These are phyloP conservation scores for Phytopythium cucurbitacearum DNA, from an alignment of 352 stramenopile genomes.

Conservation along the genomic window DNA sequence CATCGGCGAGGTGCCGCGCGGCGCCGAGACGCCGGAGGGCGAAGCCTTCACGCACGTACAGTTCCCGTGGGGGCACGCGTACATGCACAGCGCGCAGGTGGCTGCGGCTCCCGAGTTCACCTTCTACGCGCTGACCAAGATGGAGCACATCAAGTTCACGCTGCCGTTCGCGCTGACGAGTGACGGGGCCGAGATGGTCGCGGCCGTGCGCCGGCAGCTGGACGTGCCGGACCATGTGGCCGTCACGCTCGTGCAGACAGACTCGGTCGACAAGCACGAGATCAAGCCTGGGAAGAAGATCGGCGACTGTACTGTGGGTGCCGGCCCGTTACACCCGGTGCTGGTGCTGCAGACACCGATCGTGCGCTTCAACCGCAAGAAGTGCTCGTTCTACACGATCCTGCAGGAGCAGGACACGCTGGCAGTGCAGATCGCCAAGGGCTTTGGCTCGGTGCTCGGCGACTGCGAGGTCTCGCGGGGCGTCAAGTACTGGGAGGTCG, in stretches of 20 bases:
- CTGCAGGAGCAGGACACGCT: conserved; percentile 48
- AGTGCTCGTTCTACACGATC: conserved; percentile 50
- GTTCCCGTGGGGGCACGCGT: conserved; percentile 75
- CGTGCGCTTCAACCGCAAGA: conserved; percentile 57
- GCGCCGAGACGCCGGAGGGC: conserved; percentile 13
- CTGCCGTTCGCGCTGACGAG: conserved; percentile 55
- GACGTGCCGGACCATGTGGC: conserved; percentile 46
- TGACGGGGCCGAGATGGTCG: conserved; percentile 45
- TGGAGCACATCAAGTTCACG: conserved; percentile 64
- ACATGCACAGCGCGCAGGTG: conserved; percentile 56
- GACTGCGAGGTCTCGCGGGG: conserved; percentile 51
- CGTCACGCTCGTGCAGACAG: conserved; percentile 66
- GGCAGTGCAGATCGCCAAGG: conserved; percentile 56
- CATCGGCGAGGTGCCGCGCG: conserved; percentile 43
- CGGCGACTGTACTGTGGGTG: conserved; percentile 63
- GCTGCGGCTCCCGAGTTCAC: conserved; percentile 61
- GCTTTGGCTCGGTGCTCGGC: conserved; percentile 57
- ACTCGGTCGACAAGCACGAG: conserved; percentile 72
- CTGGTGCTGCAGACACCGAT: conserved; percentile 65
- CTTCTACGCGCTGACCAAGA: conserved; percentile 67
- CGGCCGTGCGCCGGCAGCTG: conserved; percentile 47
- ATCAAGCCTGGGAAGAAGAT: conserved; percentile 48
- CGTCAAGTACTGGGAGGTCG: conserved; percentile 83
- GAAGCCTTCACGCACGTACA: conserved; percentile 49
- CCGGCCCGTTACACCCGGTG: conserved; percentile 56